Percentiles rank a stretch among this genome's conserved stretches.
phyloP scores from a whole-genome alignment of 768 basidiomycete species.

The Boletus rex-veris region DNA sequence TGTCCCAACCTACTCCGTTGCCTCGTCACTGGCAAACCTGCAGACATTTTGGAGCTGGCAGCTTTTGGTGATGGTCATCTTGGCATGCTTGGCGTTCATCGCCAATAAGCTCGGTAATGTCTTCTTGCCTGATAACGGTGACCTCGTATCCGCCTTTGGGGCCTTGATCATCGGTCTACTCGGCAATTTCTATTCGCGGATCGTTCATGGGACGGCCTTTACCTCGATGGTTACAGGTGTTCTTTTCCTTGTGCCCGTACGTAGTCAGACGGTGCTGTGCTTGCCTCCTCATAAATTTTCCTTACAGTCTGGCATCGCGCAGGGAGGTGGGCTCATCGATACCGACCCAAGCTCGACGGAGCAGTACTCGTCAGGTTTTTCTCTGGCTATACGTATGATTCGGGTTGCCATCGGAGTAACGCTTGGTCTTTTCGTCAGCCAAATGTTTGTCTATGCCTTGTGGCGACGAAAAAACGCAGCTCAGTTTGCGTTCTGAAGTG shows the following conservation, averaged over 20 bases:
- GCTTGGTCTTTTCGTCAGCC: slow-evolving; percentile 78
- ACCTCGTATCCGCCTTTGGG: slow-evolving; percentile 75
- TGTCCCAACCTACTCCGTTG: slow-evolving; percentile 73
- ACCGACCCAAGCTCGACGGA: slow-evolving; percentile 49
- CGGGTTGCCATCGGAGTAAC: slow-evolving; percentile 83
- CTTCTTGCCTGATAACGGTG: slow-evolving; percentile 61
- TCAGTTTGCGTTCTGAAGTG: slow-evolving; percentile 67
- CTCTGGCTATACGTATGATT: slow-evolving; percentile 78
- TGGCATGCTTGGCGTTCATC: slow-evolving; percentile 72
- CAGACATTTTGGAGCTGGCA: slow-evolving; percentile 70
- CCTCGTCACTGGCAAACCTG: slow-evolving; percentile 72
- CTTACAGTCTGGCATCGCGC: slow-evolving; percentile 68
- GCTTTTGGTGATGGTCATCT: slow-evolving; percentile 75
- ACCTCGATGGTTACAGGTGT: slow-evolving; percentile 93
- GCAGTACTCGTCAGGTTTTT: slow-evolving; percentile 74
- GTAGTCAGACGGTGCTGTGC: slow-evolving; percentile 25
- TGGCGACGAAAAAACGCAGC: slow-evolving; percentile 70
- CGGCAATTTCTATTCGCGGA: slow-evolving; percentile 77
- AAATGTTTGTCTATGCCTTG: slow-evolving; percentile 71
- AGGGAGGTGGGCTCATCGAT: slow-evolving; percentile 62
- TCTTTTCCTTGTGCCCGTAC: slow-evolving; percentile 83
- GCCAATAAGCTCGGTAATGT: slow-evolving; percentile 63
- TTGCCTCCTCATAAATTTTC: slow-evolving; percentile 18
- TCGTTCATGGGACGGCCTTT: slow-evolving; percentile 77
- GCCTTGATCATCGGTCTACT: slow-evolving; percentile 76